Evolutionary conservation across 306 rosid genomes (phyloP), one percentile per base, ranked within the genome.

Genomic region (Luffa aegyptiaca): DNA sequence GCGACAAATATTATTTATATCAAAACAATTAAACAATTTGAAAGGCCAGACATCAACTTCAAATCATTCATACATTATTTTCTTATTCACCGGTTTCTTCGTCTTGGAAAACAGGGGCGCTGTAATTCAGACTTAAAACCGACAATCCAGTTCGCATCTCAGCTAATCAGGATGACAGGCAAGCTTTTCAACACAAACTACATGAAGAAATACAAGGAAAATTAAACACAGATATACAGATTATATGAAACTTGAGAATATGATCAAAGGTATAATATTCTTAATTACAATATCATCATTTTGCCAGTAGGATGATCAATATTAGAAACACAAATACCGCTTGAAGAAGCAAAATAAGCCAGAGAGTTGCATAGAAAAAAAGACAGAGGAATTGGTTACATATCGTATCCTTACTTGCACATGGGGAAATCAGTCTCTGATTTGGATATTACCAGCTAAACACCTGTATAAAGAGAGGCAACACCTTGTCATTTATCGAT

Each of bases 391-490:
- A 26, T 51, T 52, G 68, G 51, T 20, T 36, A 69, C 18, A 33
- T n/a, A n/a, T 35, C 10, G 58, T 53, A 26, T 26, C 65, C 74
- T 46, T 81, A 87, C 88, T 88, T 70, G 79, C 73, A 77, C 72
- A 39, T 55, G 76, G 82, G 79, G 77, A 70, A 80, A 83, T 72
- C 84, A 55, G 73, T 53, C 83, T 58, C 9, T 7, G 58, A 70
- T 55, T 66, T 26, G 36, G 48, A 35, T 58, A 4, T 36, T 48
- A 80, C 82, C 79, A 14, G 45, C 76, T 85, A 88, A 78, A 86
- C 89, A 72, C 82, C 89, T 84, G 84, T 39, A 37, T 52, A 20
- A 74, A 51, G 31, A 74, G 57, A 35, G 16, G 9, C 71, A 49
- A 59, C 64, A 79, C 36, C 41, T 3, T 59, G 58, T 64, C 35